Evolutionary conservation across 441 rosid species (phyloP), one percentile per base, ranked within the genome.

Genomic region (Jatropha multifida): DNA sequence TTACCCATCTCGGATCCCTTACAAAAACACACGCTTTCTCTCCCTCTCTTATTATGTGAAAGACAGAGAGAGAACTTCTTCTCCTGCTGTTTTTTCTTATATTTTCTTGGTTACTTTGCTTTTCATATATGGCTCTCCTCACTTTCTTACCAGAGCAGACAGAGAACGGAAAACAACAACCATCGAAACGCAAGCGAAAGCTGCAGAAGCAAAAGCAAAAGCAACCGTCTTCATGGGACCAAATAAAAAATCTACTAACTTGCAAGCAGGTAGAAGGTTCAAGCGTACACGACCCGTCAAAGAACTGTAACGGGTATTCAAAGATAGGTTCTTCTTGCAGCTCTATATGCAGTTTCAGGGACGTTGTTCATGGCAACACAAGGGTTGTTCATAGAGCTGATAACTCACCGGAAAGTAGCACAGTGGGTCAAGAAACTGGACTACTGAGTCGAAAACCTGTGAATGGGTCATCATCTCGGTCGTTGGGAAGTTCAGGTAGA

Each of bases 361-460:
- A 92, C 79, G 95, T 90, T 32, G 95, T 90, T 76, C 94, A 92
- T 44, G 94, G 97, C 1, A 93, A 90, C 84, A 88, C 99, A 13
- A 91, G 97, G 60, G 96, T 93, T 15, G 94, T 93, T 64, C 96
- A 95, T 66, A 83, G 99, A 81, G 90, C 97, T 3, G 98, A 95
- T 79, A 82, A 90, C 88, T 95, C 99, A 18, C 98, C 98, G 0
- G 97, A 92, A 69, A 85, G 88, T 76, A 86, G 90, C 88, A 78
- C 87, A 0, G 69, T 85, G 6, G 92, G 93, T 65, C 91, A 94
- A 75, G 92, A 90, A 74, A 68, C 90, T 32, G 86, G 92, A 26
- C 81, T 88, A 4, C 83, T 87, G 68, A 84, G 85, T 69, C 88
- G 90, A 58, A 92, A 91, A 82, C 75, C 70, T 51, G 79, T 72